Conservation (phyloP, 2,329 filamentous ascomycete genomes). For the Trichoderma semiorbis region DNA sequence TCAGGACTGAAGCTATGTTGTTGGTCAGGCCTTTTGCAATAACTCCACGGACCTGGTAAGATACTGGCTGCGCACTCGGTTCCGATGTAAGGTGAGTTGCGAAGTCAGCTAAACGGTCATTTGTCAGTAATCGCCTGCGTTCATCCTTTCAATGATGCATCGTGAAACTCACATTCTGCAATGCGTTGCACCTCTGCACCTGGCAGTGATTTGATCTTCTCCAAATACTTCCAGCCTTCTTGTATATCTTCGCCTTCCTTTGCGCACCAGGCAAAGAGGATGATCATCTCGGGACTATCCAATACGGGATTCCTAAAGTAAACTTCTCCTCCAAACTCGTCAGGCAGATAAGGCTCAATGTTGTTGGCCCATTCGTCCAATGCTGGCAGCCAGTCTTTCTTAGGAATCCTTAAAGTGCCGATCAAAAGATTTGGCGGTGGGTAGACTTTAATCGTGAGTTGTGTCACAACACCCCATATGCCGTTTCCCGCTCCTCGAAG, state of each 20-base stretch:
- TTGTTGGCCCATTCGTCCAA: not conserved
- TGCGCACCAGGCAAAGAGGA: not conserved
- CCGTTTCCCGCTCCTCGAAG: constrained; percentile 28
- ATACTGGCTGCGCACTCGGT: not conserved
- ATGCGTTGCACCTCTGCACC: not conserved
- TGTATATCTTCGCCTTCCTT: not conserved
- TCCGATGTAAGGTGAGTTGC: not conserved
- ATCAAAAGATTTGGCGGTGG: constrained; percentile 1
- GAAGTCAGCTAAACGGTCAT: not conserved
- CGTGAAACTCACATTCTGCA: not conserved
- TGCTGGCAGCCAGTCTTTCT: not conserved
- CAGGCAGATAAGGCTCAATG: not conserved
- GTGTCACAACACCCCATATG: constrained; percentile 27
- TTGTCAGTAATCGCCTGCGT: not conserved
- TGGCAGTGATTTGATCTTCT: not conserved
- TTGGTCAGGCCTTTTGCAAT: not conserved
- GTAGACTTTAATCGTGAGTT: constrained; percentile 28
- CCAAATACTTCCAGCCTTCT: not conserved
- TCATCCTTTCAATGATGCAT: not conserved
- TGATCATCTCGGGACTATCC: not conserved
- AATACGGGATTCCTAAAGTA: not conserved
- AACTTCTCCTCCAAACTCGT: not conserved
- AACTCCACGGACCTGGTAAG: not conserved
- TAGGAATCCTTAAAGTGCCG: not conserved
- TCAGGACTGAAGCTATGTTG: not conserved